Conservation (phyloP, 495 filamentous ascomycete species). For the Corynascus novoguineensis region DNA sequence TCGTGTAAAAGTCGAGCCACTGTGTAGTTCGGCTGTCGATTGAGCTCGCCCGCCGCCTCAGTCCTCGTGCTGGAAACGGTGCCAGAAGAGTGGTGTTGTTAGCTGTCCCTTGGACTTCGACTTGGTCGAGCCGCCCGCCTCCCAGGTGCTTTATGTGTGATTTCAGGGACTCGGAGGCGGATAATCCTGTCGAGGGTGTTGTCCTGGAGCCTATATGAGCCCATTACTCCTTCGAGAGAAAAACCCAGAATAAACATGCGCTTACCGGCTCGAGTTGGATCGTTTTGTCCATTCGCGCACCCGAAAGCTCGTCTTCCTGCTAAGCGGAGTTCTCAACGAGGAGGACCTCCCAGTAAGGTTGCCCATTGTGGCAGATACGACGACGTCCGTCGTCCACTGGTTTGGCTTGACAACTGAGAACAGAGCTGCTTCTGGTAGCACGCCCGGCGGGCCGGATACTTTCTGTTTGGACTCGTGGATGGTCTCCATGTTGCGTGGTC, state of each 20-base stretch:
- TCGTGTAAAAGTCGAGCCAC: conserved; percentile 30
- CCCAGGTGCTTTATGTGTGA: conserved; percentile 32
- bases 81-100: conserved; percentile 8
- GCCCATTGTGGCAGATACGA: neutral
- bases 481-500: conserved; percentile 18
- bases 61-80: neutral
- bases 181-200: neutral
- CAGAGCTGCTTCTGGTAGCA: neutral
- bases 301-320: conserved; percentile 20
- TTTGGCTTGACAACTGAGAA: conserved; percentile 7
- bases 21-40: conserved; percentile 30
- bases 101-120: conserved; percentile 1
- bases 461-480: conserved; percentile 14
- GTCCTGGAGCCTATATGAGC: neutral
- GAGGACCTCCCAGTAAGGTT: conserved; percentile 5
- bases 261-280: conserved; percentile 24
- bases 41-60: conserved; percentile 13
- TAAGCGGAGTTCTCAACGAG: conserved; percentile 12
- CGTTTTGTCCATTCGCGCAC: conserved; percentile 29
- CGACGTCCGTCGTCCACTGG: neutral
- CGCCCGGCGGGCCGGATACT: neutral
- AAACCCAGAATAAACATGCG: neutral
- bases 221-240: too few species aligned
- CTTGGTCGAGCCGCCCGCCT: conserved; percentile 24
- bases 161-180: conserved; percentile 8